phyloP scores from a whole-genome alignment of 2,329 filamentous ascomycete species.

The Colletotrichum theobromicola region DNA sequence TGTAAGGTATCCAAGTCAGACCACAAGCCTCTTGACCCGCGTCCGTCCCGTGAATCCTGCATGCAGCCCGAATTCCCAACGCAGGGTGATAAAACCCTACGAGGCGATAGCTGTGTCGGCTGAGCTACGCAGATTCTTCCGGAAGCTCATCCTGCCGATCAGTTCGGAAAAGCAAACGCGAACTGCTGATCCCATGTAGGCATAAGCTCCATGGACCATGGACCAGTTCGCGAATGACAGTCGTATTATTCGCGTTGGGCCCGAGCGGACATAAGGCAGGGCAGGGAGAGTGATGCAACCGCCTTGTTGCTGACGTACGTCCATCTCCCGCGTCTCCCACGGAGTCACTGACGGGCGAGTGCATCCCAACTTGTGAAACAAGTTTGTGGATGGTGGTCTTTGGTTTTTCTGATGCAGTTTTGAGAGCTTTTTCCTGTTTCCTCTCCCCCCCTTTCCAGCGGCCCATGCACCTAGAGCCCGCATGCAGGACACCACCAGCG shows the following conservation, averaged over 20 bases:
- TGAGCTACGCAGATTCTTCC: not conserved
- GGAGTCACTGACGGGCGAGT: not conserved
- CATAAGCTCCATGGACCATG: not conserved
- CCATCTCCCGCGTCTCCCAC: not conserved
- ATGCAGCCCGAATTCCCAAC: not conserved
- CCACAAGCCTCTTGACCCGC: not conserved
- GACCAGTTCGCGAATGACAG: not conserved
- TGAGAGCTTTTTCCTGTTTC: not conserved
- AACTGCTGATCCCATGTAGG: not conserved
- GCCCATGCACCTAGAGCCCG: not conserved
- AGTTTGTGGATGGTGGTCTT: not conserved
- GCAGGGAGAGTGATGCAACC: no score
- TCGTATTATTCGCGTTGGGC: not conserved
- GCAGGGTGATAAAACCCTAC: not conserved
- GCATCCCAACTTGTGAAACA: slow-evolving; percentile 1
- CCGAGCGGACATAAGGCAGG: not conserved
- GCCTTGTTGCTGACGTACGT: not conserved
- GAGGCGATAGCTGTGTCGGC: not conserved
- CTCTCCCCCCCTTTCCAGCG: not conserved
- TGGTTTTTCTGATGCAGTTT: not conserved
- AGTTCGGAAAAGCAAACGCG: not conserved
- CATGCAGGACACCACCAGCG: not conserved
- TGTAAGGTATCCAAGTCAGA: not conserved
- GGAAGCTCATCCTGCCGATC: not conserved
- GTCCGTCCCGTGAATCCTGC: not conserved